Conservation (phyloP, 1,139 yeast species). For the Saccharomycopsis hybrid region DNA sequence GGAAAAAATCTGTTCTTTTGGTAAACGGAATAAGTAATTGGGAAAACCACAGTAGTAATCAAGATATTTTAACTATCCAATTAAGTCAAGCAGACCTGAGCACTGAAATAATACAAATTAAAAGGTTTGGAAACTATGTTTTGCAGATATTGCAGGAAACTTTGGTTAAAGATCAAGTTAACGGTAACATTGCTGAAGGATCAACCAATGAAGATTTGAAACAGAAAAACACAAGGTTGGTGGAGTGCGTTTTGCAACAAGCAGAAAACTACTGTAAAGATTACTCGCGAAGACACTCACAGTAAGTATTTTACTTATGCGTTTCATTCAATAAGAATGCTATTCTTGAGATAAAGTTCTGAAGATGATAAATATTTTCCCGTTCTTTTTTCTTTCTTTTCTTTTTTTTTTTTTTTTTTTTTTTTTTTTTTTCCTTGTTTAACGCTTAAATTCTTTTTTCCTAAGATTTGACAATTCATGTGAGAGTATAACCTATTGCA, state of each 20-base stretch:
- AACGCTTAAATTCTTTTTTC: too few species aligned
- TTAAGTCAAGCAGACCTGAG: constrained; percentile 33
- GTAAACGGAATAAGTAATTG: not conserved
- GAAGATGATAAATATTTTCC: too few species aligned
- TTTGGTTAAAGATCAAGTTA: not conserved
- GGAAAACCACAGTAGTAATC: not conserved
- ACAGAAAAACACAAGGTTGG: not conserved
- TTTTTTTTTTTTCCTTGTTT: too few species aligned
- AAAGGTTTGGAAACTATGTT: constrained; percentile 6
- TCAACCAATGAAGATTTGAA: not conserved
- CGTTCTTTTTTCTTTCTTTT: too few species aligned
- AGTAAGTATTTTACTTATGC: too few species aligned
- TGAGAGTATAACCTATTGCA: too few species aligned
- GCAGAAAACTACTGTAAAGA: not conserved
- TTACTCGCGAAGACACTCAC: too few species aligned
- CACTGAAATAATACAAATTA: constrained; percentile 35
- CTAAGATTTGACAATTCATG: too few species aligned
- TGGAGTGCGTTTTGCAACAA: not conserved
- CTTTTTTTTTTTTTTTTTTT: too few species aligned
- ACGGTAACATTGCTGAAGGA: not conserved
- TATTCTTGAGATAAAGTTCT: too few species aligned
- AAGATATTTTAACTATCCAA: not conserved
- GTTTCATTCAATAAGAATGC: too few species aligned
- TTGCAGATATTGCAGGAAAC: too few species aligned
- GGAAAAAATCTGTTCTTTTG: constrained; percentile 1